Evolutionary conservation across 441 rosid genomes (phyloP).

Genomic region (Adansonia madagascariensis): DNA sequence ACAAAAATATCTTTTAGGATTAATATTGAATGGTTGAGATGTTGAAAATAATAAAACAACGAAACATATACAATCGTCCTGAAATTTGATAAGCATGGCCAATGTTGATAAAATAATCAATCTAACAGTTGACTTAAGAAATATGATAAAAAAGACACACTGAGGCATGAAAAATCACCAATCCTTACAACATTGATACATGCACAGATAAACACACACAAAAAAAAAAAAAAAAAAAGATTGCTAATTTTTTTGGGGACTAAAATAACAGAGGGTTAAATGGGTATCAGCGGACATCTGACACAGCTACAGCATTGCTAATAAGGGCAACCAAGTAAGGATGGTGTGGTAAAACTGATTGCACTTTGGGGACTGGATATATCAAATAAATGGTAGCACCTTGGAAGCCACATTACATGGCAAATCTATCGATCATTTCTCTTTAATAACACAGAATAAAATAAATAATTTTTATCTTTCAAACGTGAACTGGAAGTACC

Average conservation of each 20-base stretch:
- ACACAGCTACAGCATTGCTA: not conserved
- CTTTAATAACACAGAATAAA: not conserved
- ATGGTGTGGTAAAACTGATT: not conserved
- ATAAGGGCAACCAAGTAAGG: not conserved
- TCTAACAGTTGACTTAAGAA: not conserved
- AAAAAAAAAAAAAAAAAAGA: not conserved
- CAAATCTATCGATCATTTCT: not conserved
- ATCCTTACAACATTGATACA: not conserved
- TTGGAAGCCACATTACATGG: not conserved
- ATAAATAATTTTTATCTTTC: not conserved
- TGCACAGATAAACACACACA: not conserved
- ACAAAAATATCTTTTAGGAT: not conserved
- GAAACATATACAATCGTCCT: not conserved
- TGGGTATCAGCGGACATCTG: not conserved
- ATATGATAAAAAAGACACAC: not conserved
- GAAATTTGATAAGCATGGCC: not conserved
- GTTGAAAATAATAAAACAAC: slow-evolving; percentile 4
- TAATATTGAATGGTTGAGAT: not conserved
- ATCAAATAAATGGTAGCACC: not conserved
- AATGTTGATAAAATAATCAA: not conserved
- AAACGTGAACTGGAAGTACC: not conserved
- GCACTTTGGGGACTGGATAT: not conserved
- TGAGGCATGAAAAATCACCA: not conserved
- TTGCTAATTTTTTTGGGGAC: not conserved
- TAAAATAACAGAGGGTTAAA: not conserved